phyloP scores from a whole-genome alignment of 768 basidiomycete species.

The Panaeolus cyanescens region DNA sequence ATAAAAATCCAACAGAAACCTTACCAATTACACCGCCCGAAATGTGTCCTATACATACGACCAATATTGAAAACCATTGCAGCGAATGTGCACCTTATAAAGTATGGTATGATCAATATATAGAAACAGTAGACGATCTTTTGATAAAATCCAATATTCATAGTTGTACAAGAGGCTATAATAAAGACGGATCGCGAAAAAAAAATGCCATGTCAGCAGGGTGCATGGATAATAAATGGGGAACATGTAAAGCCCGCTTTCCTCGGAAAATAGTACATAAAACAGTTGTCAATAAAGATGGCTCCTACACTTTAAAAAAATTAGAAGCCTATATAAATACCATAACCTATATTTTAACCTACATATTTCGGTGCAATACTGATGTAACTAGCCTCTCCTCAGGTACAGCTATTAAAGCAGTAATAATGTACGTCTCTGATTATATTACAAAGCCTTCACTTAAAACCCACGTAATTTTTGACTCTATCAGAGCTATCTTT shows the following conservation, averaged over 20 bases:
- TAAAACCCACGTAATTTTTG: constrained; percentile 39
- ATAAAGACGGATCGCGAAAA: not conserved
- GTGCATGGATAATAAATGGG: constrained; percentile 26
- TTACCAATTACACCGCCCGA: constrained; percentile 21
- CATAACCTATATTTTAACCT: constrained; percentile 15
- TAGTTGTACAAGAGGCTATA: constrained; percentile 13
- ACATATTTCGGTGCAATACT: constrained; percentile 31
- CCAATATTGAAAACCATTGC: constrained; percentile 3
- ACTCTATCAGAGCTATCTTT: constrained; percentile 26
- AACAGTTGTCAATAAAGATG: constrained; percentile 26
- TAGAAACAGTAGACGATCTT: constrained; percentile 27
- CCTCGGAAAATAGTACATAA: constrained; percentile 21
- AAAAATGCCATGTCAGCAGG: constrained; percentile 10
- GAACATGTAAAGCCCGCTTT: constrained; percentile 34
- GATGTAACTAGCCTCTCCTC: constrained; percentile 38
- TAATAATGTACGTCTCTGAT: constrained; percentile 40
- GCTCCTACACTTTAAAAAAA: constrained; percentile 30
- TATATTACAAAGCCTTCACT: constrained; percentile 42
- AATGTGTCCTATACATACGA: not conserved
- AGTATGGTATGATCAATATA: constrained; percentile 17
- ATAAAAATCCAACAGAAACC: constrained; percentile 21
- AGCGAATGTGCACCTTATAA: constrained; percentile 12
- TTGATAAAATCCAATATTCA: constrained; percentile 29
- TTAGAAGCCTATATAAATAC: constrained; percentile 38
- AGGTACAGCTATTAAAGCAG: constrained; percentile 38